Evolutionary conservation across 2,329 filamentous ascomycete species (phyloP), one percentile per base, ranked within the genome.

Genomic region (Furcasterigmium furcatum): DNA sequence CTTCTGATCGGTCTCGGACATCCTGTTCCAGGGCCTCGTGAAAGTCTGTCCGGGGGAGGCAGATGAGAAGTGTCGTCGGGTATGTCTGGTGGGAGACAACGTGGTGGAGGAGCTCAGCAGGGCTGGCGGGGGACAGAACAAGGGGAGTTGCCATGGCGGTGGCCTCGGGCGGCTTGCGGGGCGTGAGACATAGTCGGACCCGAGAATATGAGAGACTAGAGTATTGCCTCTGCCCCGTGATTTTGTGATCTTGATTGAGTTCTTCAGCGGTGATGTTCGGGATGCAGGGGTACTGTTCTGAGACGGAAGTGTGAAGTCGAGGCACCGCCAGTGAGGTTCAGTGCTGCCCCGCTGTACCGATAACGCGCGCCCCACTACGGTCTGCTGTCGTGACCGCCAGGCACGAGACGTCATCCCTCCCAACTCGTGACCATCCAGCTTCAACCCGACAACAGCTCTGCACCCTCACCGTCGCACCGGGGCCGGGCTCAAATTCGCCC

Each of bases 1-100:
- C 34, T 44, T 25, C n/a, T 21, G 22, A 29, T 19, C 12, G 32
- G 6, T 43, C 25, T 5, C 35, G 18, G 12, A 42, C 24, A 21
- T 52, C 43, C 27, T 42, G 4, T 6, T 44, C 16, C 5, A 51
- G 69, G 18, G 81, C 70, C 3, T 73, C 60, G 10, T 91, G 62
- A 56, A 96, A 95, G 3, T 75, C 72, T 1, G 77, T 67, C 47
- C 78, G 80, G 1, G 80, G 72, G 14, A 77, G 81, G 63, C 89
- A 91, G 50, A 96, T 68, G 48, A 96, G 64, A 38, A 96, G 64
- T 0, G 82, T 86, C 1, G 83, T 85, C 3, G 80, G 79, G 45
- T 78, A 63, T 4, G 62, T 54, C 47, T 83, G 74, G 32, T 73
- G 64, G 5, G 76, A 63, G 44, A 92, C 65, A 43, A 92, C 65